Evolutionary conservation across 805 yeast species (phyloP).

Genomic region (Starmerella apis): DNA sequence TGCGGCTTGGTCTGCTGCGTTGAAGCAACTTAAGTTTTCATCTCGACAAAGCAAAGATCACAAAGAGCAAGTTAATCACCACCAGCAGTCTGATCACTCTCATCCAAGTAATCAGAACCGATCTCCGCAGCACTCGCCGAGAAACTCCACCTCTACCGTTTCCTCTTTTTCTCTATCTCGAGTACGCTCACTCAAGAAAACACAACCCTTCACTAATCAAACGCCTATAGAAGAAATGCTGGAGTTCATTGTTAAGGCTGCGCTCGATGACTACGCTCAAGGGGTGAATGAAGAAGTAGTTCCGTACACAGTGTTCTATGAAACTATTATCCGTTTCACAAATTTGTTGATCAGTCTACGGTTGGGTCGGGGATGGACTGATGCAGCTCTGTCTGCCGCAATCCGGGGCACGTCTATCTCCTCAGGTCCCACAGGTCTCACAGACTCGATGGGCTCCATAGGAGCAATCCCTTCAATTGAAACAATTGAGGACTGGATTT

Average conservation of each 20-base stretch:
- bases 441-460: no score
- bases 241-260: conserved; percentile 23
- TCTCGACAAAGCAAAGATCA: neutral
- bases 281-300: conserved; percentile 53
- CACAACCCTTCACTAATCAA: conserved; percentile 30
- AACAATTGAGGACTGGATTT: conserved; percentile 38
- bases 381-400: conserved; percentile 37
- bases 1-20: conserved; percentile 20
- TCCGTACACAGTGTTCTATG: conserved; percentile 72
- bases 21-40: neutral
- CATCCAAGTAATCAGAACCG: neutral
- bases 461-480: conserved; percentile 23
- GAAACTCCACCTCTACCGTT: neutral
- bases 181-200: conserved; percentile 2
- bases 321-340: conserved; percentile 52
- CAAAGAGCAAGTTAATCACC: neutral
- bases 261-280: conserved; percentile 26
- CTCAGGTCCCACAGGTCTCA: conserved; percentile 1
- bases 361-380: conserved; percentile 39
- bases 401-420: conserved; percentile 35
- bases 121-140: conserved; percentile 4
- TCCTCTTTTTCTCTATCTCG: conserved; percentile 37
- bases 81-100: neutral
- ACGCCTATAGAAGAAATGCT: conserved; percentile 19
- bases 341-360: conserved; percentile 42